Percentiles rank a stretch among this genome's conserved stretches.
Conservation (phyloP, 2,329 filamentous ascomycete species). For the Lizonia empirigonia region DNA sequence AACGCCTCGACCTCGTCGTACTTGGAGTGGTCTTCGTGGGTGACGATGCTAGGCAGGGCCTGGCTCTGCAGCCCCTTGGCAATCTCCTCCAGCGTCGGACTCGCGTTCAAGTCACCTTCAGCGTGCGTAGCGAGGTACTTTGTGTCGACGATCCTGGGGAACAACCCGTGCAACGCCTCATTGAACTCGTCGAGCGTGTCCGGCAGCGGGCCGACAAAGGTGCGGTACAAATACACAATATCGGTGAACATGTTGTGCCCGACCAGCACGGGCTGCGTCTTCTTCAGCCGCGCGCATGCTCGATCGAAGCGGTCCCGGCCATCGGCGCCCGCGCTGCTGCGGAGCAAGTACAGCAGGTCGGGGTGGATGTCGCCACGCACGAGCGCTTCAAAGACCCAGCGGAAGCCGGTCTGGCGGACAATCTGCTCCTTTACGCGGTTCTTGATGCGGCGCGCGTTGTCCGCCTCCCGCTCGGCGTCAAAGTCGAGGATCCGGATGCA, state of each 20-base stretch:
- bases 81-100: conserved; percentile 56
- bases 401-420: conserved; percentile 54
- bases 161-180: conserved; percentile 56
- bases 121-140: conserved; percentile 67
- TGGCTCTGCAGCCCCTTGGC: conserved; percentile 51
- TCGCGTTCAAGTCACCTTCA: conserved; percentile 58
- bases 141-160: conserved; percentile 65
- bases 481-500: conserved; percentile 52
- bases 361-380: conserved; percentile 45
- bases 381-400: conserved; percentile 58
- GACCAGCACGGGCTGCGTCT: conserved; percentile 59
- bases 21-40: conserved; percentile 43
- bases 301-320: conserved; percentile 47
- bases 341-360: conserved; percentile 46
- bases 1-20: conserved; percentile 50
- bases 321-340: conserved; percentile 40
- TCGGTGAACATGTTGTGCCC: conserved; percentile 71
- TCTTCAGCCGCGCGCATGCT: conserved; percentile 51
- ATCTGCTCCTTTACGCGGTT: conserved; percentile 50
- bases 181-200: conserved; percentile 60
- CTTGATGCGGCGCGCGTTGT: conserved; percentile 46
- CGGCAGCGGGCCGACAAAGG: conserved; percentile 65
- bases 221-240: conserved; percentile 66
- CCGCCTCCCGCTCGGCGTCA: conserved; percentile 53
- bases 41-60: conserved; percentile 51